Conservation (phyloP, 441 rosid genomes). For the Erysimum cheiri region DNA sequence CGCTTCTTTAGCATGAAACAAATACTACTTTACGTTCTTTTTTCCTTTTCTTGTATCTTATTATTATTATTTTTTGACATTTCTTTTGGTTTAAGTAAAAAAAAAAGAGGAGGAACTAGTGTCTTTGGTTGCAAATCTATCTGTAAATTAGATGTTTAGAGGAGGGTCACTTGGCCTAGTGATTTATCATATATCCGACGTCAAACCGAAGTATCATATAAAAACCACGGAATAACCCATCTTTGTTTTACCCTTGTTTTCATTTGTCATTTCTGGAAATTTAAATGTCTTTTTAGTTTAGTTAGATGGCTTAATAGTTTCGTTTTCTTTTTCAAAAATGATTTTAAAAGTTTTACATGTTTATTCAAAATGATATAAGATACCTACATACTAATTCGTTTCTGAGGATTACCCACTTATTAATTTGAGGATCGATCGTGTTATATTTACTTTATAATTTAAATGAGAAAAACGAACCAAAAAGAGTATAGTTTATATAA, state of each 20-base stretch:
- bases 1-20: slow-evolving; percentile 1
- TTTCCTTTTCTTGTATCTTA: slow-evolving; percentile 2
- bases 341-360: not conserved
- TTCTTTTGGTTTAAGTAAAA: slow-evolving; percentile 18
- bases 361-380: not conserved
- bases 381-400: not conserved
- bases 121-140: slow-evolving; percentile 22
- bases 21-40: not conserved
- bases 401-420: not conserved
- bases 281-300: not conserved
- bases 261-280: not conserved
- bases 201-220: not conserved
- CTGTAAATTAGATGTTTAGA: slow-evolving; percentile 27
- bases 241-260: not conserved
- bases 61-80: slow-evolving; percentile 11
- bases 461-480: not conserved
- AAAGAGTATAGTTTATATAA: not conserved
- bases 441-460: not conserved
- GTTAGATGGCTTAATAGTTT: not conserved
- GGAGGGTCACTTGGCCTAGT: slow-evolving; percentile 7
- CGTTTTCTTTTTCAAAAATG: not conserved
- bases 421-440: not conserved
- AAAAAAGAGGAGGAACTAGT: slow-evolving; percentile 2
- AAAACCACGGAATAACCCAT: not conserved
- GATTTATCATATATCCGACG: slow-evolving; percentile 9